These are phyloP conservation scores for Cymbopogon citratus DNA, from an alignment of 176 grass and related monocot species.

Conservation along the genomic window DNA sequence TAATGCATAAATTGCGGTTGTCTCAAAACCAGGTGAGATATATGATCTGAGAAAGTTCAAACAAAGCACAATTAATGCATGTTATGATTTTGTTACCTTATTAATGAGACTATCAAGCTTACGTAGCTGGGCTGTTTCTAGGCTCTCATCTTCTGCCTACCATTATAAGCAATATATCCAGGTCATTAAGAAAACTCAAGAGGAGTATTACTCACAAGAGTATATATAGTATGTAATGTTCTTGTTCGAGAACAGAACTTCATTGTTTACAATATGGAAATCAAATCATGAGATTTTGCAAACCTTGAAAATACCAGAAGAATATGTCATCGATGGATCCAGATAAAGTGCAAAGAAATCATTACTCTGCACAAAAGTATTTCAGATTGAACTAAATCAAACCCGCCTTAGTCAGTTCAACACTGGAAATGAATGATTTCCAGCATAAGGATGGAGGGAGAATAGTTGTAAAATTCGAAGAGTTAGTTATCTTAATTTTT, in stretches of 20 bases:
- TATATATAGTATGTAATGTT: conserved; percentile 15
- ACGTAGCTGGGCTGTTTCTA: conserved; percentile 48
- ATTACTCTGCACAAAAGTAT: conserved; percentile 46
- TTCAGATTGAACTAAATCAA: too few relatives aligned
- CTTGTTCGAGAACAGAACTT: not conserved
- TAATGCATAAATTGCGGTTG: too few relatives aligned
- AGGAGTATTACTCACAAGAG: too few relatives aligned
- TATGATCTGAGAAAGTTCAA: not conserved
- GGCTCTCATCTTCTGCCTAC: not conserved
- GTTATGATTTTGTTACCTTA: conserved; percentile 27
- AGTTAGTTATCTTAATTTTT: too few relatives aligned
- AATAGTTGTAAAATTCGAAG: too few relatives aligned
- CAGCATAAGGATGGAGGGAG: too few relatives aligned
- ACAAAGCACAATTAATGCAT: not conserved
- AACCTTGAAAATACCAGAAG: conserved; percentile 72
- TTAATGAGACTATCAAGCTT: conserved; percentile 48
- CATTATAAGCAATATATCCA: too few relatives aligned
- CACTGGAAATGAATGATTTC: too few relatives aligned
- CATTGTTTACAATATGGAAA: not conserved
- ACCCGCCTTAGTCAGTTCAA: too few relatives aligned
- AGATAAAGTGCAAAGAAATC: conserved; percentile 74
- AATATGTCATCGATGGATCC: conserved; percentile 83
- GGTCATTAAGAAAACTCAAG: too few relatives aligned
- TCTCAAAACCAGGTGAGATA: not conserved
- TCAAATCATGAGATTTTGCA: not conserved